A percentile compares a stretch with the other conserved stretches of the same genome.
Evolutionary conservation across 306 rosid species (phyloP).

Genomic region (Begonia masoniana): DNA sequence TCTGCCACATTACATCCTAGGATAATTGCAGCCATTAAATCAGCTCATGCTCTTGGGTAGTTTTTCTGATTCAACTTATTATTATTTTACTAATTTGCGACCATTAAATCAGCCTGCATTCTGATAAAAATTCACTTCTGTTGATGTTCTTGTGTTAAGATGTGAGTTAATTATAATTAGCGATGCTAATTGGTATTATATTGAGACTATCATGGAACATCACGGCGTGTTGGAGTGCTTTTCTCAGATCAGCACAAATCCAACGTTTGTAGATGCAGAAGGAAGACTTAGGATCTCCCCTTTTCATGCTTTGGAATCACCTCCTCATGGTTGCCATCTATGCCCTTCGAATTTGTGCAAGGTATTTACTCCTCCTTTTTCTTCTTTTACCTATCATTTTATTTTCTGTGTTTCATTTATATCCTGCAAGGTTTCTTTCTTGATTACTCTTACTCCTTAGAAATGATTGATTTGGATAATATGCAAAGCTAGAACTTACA

Average conservation of each 20-base stretch:
- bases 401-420: neutral
- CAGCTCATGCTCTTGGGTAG: constrained; percentile 51
- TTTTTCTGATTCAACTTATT: constrained; percentile 1
- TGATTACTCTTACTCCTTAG: too few relatives aligned
- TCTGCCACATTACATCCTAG: constrained; percentile 33
- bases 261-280: constrained; percentile 26
- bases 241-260: constrained; percentile 48
- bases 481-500: too few relatives aligned
- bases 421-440: too few relatives aligned
- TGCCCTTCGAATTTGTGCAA: constrained; percentile 81
- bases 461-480: too few relatives aligned
- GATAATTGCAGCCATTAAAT: constrained; percentile 47
- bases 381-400: neutral
- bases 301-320: constrained; percentile 24
- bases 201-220: constrained; percentile 51
- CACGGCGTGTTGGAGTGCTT: constrained; percentile 51
- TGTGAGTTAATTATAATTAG: constrained; percentile 69
- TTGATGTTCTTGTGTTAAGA: constrained; percentile 14
- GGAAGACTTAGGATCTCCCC: constrained; percentile 55
- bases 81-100: neutral
- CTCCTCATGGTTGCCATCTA: constrained; percentile 50
- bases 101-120: too few relatives aligned
- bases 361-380: constrained; percentile 19
- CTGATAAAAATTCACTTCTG: too few relatives aligned
- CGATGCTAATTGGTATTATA: constrained; percentile 56